phyloP scores from a whole-genome alignment of 208 protist species.

The Naegleria lovaniensis region DNA sequence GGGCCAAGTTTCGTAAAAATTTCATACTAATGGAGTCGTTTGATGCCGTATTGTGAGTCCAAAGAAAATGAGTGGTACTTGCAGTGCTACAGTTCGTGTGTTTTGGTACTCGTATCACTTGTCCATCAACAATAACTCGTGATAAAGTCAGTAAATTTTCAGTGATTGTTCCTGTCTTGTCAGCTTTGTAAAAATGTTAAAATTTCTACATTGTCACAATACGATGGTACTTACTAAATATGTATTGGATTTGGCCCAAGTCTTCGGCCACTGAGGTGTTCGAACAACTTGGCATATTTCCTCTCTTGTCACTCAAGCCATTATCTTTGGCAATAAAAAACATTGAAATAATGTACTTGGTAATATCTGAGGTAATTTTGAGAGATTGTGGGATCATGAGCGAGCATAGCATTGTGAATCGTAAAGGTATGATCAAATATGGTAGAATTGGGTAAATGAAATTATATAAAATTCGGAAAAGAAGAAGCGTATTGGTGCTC shows the following conservation, averaged over 20 bases:
- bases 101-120: not conserved
- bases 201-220: no score
- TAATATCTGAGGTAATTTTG: slow-evolving; percentile 87
- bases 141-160: slow-evolving; percentile 80
- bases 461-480: not conserved
- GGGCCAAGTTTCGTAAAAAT: slow-evolving; percentile 59
- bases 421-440: slow-evolving; percentile 60
- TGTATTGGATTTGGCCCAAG: slow-evolving; percentile 78
- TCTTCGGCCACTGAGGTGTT: slow-evolving; percentile 79
- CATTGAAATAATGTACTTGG: slow-evolving; percentile 80
- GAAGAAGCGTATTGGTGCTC: not conserved
- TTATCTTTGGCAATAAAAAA: slow-evolving; percentile 78
- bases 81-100: no score
- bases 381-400: slow-evolving; percentile 93
- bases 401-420: slow-evolving; percentile 88
- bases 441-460: not conserved
- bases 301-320: slow-evolving; percentile 63
- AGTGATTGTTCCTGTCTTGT: slow-evolving; percentile 81
- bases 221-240: slow-evolving; percentile 35
- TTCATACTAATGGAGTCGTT: slow-evolving; percentile 46
- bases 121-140: slow-evolving; percentile 53
- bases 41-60: not conserved
- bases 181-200: slow-evolving; percentile 69
- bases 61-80: not conserved
- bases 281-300: slow-evolving; percentile 33